Evolutionary conservation across 1,139 yeast species (phyloP).

Genomic region (Blastobotrys ciferrii): DNA sequence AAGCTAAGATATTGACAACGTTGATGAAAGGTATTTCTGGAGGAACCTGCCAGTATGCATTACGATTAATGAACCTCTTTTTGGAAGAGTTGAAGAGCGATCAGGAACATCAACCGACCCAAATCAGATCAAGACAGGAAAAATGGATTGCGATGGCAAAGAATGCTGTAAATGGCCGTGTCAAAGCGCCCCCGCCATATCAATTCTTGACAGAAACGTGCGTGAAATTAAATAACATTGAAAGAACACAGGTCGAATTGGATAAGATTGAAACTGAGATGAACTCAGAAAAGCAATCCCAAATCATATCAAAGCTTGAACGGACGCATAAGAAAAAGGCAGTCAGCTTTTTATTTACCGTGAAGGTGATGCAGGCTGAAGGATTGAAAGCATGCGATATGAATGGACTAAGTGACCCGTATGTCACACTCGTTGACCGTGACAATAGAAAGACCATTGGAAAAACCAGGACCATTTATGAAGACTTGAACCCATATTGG

Average conservation of each 20-base stretch:
- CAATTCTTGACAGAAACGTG: constrained; percentile 65
- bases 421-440: constrained; percentile 67
- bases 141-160: constrained; percentile 43
- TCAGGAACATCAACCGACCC: constrained; percentile 35
- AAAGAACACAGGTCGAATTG: constrained; percentile 57
- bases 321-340: constrained; percentile 38
- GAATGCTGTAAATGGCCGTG: constrained; percentile 42
- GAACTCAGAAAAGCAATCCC: constrained; percentile 61
- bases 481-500: constrained; percentile 76
- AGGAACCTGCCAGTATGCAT: constrained; percentile 55
- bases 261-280: constrained; percentile 59
- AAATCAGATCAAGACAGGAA: constrained; percentile 34
- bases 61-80: constrained; percentile 46
- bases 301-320: constrained; percentile 38
- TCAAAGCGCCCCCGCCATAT: constrained; percentile 51
- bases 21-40: constrained; percentile 62
- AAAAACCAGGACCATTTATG: constrained; percentile 63
- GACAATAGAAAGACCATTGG: constrained; percentile 58
- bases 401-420: constrained; percentile 61
- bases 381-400: constrained; percentile 55
- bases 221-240: constrained; percentile 70
- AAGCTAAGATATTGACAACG: constrained; percentile 57
- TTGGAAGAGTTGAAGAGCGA: constrained; percentile 46
- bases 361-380: constrained; percentile 68
- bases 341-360: constrained; percentile 58